A percentile compares a stretch with the other conserved stretches of the same genome.
Evolutionary conservation across 306 rosid genomes (phyloP).

Genomic region (Crotalaria pallida): DNA sequence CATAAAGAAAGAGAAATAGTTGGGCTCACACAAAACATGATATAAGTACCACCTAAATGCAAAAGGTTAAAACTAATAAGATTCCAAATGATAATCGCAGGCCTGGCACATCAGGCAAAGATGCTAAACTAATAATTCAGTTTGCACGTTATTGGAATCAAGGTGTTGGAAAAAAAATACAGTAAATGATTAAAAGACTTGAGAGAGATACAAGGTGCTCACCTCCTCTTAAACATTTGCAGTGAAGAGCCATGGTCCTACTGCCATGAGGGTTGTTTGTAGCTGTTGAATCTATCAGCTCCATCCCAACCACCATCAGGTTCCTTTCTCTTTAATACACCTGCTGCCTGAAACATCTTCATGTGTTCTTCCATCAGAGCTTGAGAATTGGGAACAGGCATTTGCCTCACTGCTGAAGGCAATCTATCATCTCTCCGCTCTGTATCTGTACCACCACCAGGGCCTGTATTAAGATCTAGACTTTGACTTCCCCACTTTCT

Average conservation of each 20-base stretch:
- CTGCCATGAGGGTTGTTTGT: conserved; percentile 77
- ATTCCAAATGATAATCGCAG: not conserved
- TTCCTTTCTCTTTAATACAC: conserved; percentile 79
- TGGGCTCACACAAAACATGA: not conserved
- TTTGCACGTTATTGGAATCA: not conserved
- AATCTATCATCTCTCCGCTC: conserved; percentile 77
- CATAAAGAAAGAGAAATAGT: not conserved
- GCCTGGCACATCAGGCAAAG: not conserved
- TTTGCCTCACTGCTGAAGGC: conserved; percentile 59
- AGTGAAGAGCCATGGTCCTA: conserved; percentile 28
- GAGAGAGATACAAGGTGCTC: conserved; percentile 14
- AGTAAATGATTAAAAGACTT: not conserved
- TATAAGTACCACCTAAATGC: not conserved
- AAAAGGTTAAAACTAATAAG: not conserved
- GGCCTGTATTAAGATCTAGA: conserved; percentile 92
- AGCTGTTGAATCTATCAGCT: conserved; percentile 60
- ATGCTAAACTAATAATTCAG: not conserved
- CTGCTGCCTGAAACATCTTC: conserved; percentile 70
- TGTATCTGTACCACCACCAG: conserved; percentile 48
- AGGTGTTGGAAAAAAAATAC: not conserved
- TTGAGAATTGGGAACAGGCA: conserved; percentile 59
- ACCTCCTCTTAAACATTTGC: conserved; percentile 10
- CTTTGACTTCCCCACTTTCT: conserved; percentile 92
- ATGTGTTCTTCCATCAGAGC: conserved; percentile 68
- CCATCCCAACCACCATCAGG: conserved; percentile 91